Evolutionary conservation across 1,284 basidiomycete species (phyloP).

Genomic region (Phellinidium pouzarii): DNA sequence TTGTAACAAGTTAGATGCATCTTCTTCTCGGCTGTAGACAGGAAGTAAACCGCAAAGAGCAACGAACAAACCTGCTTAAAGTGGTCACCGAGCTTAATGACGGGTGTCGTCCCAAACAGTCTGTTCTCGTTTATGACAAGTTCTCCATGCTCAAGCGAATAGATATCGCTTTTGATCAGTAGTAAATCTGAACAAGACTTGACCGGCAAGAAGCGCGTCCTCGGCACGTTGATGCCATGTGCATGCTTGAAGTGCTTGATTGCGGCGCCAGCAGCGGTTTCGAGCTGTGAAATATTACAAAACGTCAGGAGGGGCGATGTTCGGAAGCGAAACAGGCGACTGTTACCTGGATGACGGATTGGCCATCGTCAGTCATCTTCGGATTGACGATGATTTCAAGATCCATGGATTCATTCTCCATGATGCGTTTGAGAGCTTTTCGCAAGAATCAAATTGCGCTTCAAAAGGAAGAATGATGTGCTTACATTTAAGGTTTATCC

Average conservation of each 20-base stretch:
- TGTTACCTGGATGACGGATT: slow-evolving; percentile 68
- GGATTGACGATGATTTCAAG: slow-evolving; percentile 94
- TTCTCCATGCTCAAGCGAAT: slow-evolving; percentile 91
- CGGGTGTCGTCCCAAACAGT: slow-evolving; percentile 93
- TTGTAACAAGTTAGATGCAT: background rate
- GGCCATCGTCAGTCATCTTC: slow-evolving; percentile 82
- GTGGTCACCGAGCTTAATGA: slow-evolving; percentile 95
- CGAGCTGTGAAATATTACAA: slow-evolving; percentile 57
- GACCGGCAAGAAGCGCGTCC: slow-evolving; percentile 95
- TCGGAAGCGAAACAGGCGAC: background rate
- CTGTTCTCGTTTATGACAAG: slow-evolving; percentile 85
- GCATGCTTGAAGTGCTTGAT: slow-evolving; percentile 97
- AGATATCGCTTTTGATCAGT: slow-evolving; percentile 95
- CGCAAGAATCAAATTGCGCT: slow-evolving; percentile 16
- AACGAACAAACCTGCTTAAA: slow-evolving; percentile 61
- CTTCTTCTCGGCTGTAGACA: background rate
- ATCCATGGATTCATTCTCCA: slow-evolving; percentile 90
- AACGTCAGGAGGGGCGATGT: background rate
- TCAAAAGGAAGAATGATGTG: background rate
- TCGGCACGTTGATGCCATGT: slow-evolving; percentile 97
- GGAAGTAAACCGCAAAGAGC: background rate
- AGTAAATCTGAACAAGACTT: slow-evolving; percentile 89
- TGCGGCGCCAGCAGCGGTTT: slow-evolving; percentile 95
- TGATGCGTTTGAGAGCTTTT: slow-evolving; percentile 83
- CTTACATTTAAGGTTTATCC: slow-evolving; percentile 83